phyloP scores from a whole-genome alignment of 192 early-diverging fungal genomes.

The Radiomyces spectabilis region DNA sequence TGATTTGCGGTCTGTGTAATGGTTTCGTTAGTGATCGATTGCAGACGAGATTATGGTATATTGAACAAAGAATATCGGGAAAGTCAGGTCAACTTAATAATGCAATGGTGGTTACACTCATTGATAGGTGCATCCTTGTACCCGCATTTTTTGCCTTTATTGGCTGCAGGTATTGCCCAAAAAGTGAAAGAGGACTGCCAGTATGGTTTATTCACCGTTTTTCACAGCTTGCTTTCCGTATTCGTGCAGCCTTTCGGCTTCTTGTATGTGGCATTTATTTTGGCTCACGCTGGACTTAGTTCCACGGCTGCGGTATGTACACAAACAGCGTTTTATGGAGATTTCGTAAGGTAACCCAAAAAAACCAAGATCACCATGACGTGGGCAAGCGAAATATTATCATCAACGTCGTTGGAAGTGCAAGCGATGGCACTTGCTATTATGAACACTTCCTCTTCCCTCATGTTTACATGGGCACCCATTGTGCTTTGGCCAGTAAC shows the following conservation, averaged over 20 bases:
- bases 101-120: not conserved
- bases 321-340: not conserved
- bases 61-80: too few relatives aligned
- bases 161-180: conserved; percentile 26
- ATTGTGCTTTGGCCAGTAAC: conserved; percentile 30
- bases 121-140: conserved; percentile 16
- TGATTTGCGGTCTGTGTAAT: conserved; percentile 15
- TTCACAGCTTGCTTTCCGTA: conserved; percentile 9
- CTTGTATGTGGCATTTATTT: conserved; percentile 17
- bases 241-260: conserved; percentile 26
- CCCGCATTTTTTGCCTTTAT: conserved; percentile 16
- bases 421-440: conserved; percentile 25
- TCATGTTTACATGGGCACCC: conserved; percentile 13
- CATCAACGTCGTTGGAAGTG: conserved; percentile 6
- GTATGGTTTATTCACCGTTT: not conserved
- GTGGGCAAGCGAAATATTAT: conserved; percentile 25
- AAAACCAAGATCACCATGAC: conserved; percentile 24
- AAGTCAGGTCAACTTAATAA: too few relatives aligned
- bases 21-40: conserved; percentile 20
- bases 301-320: conserved; percentile 13
- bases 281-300: conserved; percentile 12
- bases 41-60: conserved; percentile 20
- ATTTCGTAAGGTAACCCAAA: not conserved
- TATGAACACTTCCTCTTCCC: conserved; percentile 21
- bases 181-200: not conserved